Evolutionary conservation across 2,329 filamentous ascomycete species (phyloP), one percentile per base, ranked within the genome.

Genomic region (Diplodia mutila): DNA sequence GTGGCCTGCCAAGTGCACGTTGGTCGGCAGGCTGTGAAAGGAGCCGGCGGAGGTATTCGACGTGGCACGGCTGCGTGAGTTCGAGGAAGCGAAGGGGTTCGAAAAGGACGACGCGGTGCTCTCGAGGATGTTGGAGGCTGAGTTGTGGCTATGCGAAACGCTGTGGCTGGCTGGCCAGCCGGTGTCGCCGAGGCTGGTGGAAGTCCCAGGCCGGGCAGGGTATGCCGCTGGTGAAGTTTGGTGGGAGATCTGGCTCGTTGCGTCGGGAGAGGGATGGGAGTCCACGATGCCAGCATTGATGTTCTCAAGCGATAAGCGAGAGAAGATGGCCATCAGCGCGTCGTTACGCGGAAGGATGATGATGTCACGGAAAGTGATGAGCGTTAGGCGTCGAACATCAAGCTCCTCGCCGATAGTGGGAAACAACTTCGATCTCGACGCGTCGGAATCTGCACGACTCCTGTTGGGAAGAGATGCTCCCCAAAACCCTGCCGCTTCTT

Each of bases 401-500:
- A 97, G 85, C 49, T 91, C 85, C 68, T 89, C 76, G 75, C 87
- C 80, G 72, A 86, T 74, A 5, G 77, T 84, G 55, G 75, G 77
- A 49, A 80, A 77, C 78, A 78, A 78, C 52, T 80, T 76, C 1
- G 79, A 79, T 48, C 80, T 78, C 6, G 81, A 80, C 66, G 77
- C 77, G 32, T 79, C 77, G 6, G 66, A 63, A 29, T 67, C 67
- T 14, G 61, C 29, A 9, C 59, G 55, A 18, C 39, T 64, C 29
- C 61, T 51, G 29, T 57, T 64, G 0, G 79, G 79, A 6, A 80
- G 83, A 21, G 91, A 85, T 7, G 89, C 89, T 32, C 91, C 91
- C 93, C 94, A 98, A 74, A 97, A 97, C 69, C 98, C 94, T 49
- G 89, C 88, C 4, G 94, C 91, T 78, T 96, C 90, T 5, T 92